Percentiles rank a stretch among this genome's conserved stretches.
phyloP scores from a whole-genome alignment of 2,329 filamentous ascomycete species.

The Madurella fahalii region DNA sequence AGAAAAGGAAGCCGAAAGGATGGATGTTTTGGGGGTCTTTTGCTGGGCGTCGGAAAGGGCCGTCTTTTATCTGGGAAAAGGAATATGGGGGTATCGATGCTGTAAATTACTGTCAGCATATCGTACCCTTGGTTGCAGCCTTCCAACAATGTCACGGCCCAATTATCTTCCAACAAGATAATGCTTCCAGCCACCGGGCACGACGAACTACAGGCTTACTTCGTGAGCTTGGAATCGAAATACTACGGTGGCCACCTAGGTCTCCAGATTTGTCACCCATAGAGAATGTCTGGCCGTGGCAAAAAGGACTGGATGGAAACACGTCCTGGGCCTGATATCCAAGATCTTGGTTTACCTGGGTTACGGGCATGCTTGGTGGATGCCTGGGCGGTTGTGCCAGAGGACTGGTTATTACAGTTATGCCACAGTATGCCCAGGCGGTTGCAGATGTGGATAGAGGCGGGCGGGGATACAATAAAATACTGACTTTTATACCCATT shows the following conservation, averaged over 20 bases:
- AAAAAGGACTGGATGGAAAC: constrained; percentile 4
- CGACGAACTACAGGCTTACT: not conserved
- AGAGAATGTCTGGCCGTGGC: constrained; percentile 7
- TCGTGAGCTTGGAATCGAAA: not conserved
- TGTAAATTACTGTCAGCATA: constrained; percentile 6
- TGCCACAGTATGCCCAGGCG: not conserved
- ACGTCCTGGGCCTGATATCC: not conserved
- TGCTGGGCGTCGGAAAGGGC: not conserved
- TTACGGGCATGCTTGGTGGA: not conserved
- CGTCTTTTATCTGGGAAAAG: constrained; percentile 7
- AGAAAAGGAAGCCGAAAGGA: not conserved
- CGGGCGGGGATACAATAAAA: no score
- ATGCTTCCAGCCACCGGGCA: constrained; percentile 1
- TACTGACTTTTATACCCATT: no score
- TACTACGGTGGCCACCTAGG: not conserved
- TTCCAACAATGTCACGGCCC: not conserved
- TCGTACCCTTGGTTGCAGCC: constrained; percentile 8
- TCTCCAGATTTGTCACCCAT: constrained; percentile 6
- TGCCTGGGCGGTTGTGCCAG: constrained; percentile 2
- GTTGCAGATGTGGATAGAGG: no score
- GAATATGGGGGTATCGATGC: constrained; percentile 4
- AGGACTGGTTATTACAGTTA: not conserved
- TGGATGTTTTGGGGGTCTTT: constrained; percentile 15
- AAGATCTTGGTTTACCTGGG: not conserved
- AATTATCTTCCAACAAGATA: constrained; percentile 1